phyloP scores from a whole-genome alignment of 768 basidiomycete genomes.

The Lactifluus rugatus region DNA sequence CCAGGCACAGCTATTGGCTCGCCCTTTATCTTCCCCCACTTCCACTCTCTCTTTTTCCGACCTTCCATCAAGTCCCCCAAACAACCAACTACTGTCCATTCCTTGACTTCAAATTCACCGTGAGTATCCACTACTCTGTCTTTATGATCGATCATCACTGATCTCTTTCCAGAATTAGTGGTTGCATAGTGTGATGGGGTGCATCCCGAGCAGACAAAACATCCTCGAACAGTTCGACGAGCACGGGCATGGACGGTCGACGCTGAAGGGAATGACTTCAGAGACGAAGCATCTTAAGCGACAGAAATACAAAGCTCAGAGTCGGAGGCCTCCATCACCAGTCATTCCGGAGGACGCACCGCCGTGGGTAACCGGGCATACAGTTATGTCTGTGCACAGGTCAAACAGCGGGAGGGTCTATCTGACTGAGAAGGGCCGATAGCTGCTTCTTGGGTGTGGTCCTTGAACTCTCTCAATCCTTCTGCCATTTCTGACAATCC shows the following conservation, averaged over 20 bases:
- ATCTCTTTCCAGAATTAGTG: background rate
- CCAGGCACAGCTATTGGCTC: background rate
- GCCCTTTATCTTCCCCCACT: background rate
- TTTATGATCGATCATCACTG: background rate
- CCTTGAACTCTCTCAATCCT: background rate
- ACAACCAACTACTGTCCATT: background rate
- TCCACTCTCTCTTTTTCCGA: background rate
- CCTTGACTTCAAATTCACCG: slow-evolving; percentile 3
- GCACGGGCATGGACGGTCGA: background rate
- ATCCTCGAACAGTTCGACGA: slow-evolving; percentile 12
- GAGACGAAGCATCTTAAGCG: background rate
- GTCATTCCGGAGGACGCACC: slow-evolving; percentile 7
- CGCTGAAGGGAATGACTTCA: background rate
- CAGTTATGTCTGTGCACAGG: slow-evolving; percentile 3
- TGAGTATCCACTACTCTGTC: background rate
- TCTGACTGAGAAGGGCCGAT: slow-evolving; percentile 10
- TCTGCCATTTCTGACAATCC: background rate
- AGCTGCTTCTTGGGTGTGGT: background rate
- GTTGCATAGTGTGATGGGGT: slow-evolving; percentile 29
- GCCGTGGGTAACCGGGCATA: slow-evolving; percentile 16
- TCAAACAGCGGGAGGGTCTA: background rate
- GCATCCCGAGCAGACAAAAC: slow-evolving; percentile 33
- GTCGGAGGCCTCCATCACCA: slow-evolving; percentile 4
- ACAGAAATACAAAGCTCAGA: slow-evolving; percentile 5
- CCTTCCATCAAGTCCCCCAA: background rate